Base-by-base conservation (phyloP, 2,329 filamentous ascomycete species). In the Talaromyces sp. region DNA sequence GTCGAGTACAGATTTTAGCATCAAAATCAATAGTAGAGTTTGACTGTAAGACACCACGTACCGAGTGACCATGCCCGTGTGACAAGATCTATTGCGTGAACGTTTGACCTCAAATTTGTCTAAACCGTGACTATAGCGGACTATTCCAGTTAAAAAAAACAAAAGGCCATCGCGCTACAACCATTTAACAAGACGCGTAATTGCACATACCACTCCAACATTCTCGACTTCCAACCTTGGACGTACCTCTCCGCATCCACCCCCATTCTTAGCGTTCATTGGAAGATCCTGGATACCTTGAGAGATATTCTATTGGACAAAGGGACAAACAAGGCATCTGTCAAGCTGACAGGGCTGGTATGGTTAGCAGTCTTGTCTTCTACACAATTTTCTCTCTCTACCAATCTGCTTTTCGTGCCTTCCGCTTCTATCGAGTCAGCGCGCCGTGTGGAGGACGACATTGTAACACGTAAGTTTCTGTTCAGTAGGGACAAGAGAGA, bases 161-260 rank as follows among this genome's bases (percentile, higher is more conserved):
- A 19, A 9, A 35, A 16, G n/a, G 11, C n/a, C 27, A 35, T 19
- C 24, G 41, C 24, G 24, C 57, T 57, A n/a, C 31, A 22, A 33
- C 37, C n/a, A 31, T 31, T 1, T 6, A 31, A 8, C 4, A 39
- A 24, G 52, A 39, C 56, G n/a, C 19, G 43, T 27, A 54, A 61
- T 45, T 13, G 31, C 47, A 43, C 64, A 66, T 66, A 48, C 64
- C 64, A 43, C 56, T 56, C 35, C 45, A 41, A 61, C 64, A 66
- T 66, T 66, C 64, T 60, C 47, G 22, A 35, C 5, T 31, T 0
- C 1, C 56, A 45, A 31, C 10, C 24, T 59, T 59, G 56, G 37
- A 43, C 43, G 56, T 39, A 56, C 13, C 35, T 48, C 64, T 61
- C 64, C 60, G 60, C 64, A 59, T 54, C 35, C 60, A 50, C 24